Percentiles rank a stretch among this genome's conserved stretches.
Conservation (phyloP, 305 asterid genomes). For the Fraxinus baroniana region DNA sequence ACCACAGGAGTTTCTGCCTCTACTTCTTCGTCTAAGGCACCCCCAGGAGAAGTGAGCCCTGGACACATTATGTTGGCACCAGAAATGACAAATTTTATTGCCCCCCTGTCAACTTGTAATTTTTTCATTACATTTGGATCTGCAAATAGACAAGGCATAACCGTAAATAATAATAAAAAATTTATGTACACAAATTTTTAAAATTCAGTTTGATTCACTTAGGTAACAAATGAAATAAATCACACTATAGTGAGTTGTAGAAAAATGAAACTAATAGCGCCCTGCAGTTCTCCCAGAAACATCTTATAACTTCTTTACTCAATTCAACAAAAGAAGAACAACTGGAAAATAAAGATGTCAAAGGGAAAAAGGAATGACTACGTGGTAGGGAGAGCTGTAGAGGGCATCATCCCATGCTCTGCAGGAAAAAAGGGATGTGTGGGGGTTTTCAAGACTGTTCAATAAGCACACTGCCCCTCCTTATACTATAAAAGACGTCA, state of each 20-base stretch:
- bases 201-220: neutral
- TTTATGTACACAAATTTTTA: neutral
- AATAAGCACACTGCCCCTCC: neutral
- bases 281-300: neutral
- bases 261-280: neutral
- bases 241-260: neutral
- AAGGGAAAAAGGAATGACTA: neutral
- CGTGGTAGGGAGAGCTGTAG: neutral
- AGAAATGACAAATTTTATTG: conserved; percentile 83
- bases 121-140: conserved; percentile 96
- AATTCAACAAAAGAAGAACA: neutral
- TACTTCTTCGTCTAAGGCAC: conserved; percentile 84
- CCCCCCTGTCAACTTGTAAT: conserved; percentile 96
- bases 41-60: conserved; percentile 97
- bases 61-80: conserved; percentile 99
- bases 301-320: neutral
- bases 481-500: neutral
- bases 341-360: neutral
- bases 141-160: conserved; percentile 30
- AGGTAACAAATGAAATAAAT: neutral
- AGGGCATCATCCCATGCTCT: neutral
- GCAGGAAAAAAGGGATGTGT: neutral
- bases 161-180: conserved; percentile 1
- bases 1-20: conserved; percentile 94
- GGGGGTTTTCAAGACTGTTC: neutral